phyloP scores from a whole-genome alignment of 2,329 filamentous ascomycete genomes.

The Botrytis squamosa region DNA sequence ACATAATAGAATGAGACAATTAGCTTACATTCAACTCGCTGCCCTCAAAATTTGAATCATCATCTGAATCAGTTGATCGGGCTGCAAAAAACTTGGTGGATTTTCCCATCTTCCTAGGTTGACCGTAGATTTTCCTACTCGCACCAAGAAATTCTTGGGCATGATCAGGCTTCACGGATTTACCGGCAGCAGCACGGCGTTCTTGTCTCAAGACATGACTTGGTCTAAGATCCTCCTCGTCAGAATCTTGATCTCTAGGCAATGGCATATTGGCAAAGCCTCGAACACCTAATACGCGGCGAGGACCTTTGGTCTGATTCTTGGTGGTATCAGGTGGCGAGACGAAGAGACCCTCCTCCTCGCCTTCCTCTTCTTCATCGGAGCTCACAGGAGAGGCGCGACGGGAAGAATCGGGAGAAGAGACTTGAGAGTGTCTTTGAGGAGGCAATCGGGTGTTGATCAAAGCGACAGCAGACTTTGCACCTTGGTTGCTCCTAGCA shows the following conservation, averaged over 20 bases:
- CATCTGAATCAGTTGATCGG: neutral
- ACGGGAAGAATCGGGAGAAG: neutral
- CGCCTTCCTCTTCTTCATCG: neutral
- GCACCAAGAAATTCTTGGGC: neutral
- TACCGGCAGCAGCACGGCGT: neutral
- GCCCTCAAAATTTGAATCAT: neutral
- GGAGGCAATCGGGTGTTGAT: neutral
- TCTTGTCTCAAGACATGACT: neutral
- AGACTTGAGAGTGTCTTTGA: neutral
- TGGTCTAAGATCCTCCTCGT: conserved; percentile 6
- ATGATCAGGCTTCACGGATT: too few relatives aligned
- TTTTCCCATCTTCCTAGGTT: neutral
- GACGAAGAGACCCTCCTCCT: neutral
- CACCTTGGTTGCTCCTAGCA: neutral
- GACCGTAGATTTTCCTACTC: neutral
- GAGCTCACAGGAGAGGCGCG: neutral
- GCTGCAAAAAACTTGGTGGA: too few relatives aligned
- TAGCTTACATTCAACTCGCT: neutral
- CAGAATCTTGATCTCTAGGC: conserved; percentile 7
- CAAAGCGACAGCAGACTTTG: neutral
- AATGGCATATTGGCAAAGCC: conserved; percentile 10
- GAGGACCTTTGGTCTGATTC: neutral
- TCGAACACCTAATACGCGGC: neutral
- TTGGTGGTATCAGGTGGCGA: neutral
- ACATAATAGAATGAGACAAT: neutral